A percentile compares a stretch with the other conserved stretches of the same genome.
Conservation (phyloP, 805 yeast species). For the Monosporozyma solicola region DNA sequence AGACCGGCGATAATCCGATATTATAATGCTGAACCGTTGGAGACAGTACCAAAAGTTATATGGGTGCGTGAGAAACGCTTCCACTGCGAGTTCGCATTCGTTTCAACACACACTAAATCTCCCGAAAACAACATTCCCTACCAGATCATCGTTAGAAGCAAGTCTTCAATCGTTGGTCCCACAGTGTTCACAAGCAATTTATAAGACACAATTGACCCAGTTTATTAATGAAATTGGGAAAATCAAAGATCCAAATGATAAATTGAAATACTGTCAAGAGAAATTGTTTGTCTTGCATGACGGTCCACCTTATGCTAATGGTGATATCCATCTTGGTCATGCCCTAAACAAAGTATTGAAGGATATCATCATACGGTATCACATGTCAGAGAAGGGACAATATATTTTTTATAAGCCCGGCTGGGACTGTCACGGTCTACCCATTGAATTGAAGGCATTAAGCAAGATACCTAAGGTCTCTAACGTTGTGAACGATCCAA, state of each 20-base stretch:
- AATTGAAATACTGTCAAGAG: slow-evolving; percentile 21
- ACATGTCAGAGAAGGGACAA: slow-evolving; percentile 53
- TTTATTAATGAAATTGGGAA: slow-evolving; percentile 12
- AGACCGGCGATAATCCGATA: not conserved
- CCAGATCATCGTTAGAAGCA: slow-evolving; percentile 42
- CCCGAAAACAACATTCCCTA: slow-evolving; percentile 64
- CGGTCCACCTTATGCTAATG: slow-evolving; percentile 99
- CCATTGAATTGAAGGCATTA: slow-evolving; percentile 85
- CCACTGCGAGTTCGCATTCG: slow-evolving; percentile 17
- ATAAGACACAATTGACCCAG: slow-evolving; percentile 47
- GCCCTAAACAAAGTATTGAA: slow-evolving; percentile 83
- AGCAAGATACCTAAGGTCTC: slow-evolving; percentile 30
- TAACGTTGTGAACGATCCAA: slow-evolving; percentile 36
- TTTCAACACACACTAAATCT: slow-evolving; percentile 49
- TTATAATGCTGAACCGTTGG: not conserved
- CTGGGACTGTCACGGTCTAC: slow-evolving; percentile 98
- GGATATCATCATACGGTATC: slow-evolving; percentile 71
- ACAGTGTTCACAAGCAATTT: slow-evolving; percentile 49
- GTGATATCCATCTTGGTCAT: slow-evolving; percentile 86
- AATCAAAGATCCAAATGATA: slow-evolving; percentile 14
- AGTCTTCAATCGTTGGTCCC: slow-evolving; percentile 39
- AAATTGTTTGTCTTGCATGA: slow-evolving; percentile 70
- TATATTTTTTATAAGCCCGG: slow-evolving; percentile 77
- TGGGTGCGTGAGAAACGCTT: not conserved
- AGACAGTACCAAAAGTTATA: not conserved